These are phyloP conservation scores for Elsinoe arachidis DNA, from an alignment of 2,329 filamentous ascomycete genomes.

Conservation along the genomic window DNA sequence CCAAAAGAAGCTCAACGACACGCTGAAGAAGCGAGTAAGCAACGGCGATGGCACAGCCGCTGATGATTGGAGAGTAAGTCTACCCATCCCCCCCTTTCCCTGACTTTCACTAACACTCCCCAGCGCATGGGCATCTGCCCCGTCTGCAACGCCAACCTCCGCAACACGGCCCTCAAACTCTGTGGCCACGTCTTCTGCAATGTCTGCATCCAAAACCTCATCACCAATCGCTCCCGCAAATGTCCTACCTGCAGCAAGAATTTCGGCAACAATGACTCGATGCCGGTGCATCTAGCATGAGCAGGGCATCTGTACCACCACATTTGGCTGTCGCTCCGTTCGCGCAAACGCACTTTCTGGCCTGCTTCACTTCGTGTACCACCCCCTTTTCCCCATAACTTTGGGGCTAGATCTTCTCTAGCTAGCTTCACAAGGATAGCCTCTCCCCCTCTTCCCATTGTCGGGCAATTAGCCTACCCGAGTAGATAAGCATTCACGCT, in stretches of 20 bases:
- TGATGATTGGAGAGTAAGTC: conserved; percentile 74
- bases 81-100: not conserved
- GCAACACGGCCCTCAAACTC: conserved; percentile 85
- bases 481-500: conserved; percentile 89
- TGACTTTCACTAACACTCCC: not conserved
- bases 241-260: conserved; percentile 89
- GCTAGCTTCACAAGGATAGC: not conserved
- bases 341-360: not conserved
- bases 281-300: conserved; percentile 43
- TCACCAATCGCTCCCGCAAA: conserved; percentile 84
- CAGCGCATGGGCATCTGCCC: conserved; percentile 76
- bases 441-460: too few relatives aligned
- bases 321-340: not conserved
- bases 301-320: not conserved
- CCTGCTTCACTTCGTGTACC: not conserved
- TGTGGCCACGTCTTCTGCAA: conserved; percentile 95
- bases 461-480: conserved; percentile 24
- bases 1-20: conserved; percentile 72
- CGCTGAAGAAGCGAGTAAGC: conserved; percentile 74
- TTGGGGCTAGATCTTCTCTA: not conserved
- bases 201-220: conserved; percentile 78
- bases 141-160: conserved; percentile 86
- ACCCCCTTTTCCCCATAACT: not conserved
- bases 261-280: conserved; percentile 85
- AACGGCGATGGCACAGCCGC: conserved; percentile 64